A percentile compares a stretch with the other conserved stretches of the same genome.
phyloP scores from a whole-genome alignment of 129 eudicot species.

The Calendula officinalis region DNA sequence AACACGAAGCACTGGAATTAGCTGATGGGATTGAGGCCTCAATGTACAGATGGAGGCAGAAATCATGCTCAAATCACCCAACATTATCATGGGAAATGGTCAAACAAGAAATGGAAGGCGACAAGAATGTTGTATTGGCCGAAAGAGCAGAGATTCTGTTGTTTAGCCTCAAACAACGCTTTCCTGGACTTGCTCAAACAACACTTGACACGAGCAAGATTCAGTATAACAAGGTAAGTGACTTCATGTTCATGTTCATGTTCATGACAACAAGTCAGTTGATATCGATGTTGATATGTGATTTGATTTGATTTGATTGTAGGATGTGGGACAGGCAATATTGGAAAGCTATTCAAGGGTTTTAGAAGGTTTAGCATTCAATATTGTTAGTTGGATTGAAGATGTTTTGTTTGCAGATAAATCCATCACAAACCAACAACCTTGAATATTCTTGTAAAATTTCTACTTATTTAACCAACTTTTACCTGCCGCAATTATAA shows the following conservation, averaged over 20 bases:
- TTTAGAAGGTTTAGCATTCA: slow-evolving; percentile 85
- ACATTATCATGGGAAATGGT: slow-evolving; percentile 76
- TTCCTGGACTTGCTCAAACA: slow-evolving; percentile 89
- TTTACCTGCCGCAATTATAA: too few species aligned
- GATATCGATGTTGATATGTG: neutral
- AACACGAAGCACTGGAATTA: slow-evolving; percentile 88
- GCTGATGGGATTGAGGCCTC: slow-evolving; percentile 92
- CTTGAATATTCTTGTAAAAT: too few species aligned
- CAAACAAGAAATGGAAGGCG: slow-evolving; percentile 57
- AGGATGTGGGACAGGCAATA: slow-evolving; percentile 94
- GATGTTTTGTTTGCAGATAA: slow-evolving; percentile 72
- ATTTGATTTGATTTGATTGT: slow-evolving; percentile 11
- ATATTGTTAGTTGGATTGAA: slow-evolving; percentile 79
- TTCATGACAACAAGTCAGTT: neutral
- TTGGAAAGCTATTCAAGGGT: slow-evolving; percentile 79
- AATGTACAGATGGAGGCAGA: slow-evolving; percentile 76
- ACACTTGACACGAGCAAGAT: slow-evolving; percentile 90
- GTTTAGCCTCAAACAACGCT: slow-evolving; percentile 69
- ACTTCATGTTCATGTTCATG: neutral
- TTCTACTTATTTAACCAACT: too few species aligned
- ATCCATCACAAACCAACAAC: slow-evolving; percentile 38
- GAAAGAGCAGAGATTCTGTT: slow-evolving; percentile 69
- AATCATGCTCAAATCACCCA: slow-evolving; percentile 55
- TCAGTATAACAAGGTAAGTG: slow-evolving; percentile 70
- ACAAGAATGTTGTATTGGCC: slow-evolving; percentile 76